phyloP scores from a whole-genome alignment of 2,329 filamentous ascomycete species.

The Epichloe baconii region DNA sequence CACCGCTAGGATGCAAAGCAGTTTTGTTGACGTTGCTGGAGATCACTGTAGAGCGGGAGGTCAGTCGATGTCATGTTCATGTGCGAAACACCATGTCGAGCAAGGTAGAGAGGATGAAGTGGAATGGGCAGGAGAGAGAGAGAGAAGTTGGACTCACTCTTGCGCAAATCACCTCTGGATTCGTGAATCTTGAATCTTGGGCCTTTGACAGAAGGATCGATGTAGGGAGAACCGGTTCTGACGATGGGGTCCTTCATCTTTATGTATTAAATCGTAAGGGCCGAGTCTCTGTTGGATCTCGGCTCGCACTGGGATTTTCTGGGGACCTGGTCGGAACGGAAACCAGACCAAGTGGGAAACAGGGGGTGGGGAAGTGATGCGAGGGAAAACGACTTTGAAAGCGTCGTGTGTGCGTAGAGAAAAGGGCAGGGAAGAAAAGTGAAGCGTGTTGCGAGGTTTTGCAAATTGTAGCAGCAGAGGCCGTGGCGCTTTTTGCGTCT shows the following conservation, averaged over 20 bases:
- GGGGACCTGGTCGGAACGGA: conserved; percentile 5
- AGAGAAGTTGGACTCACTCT: conserved; percentile 22
- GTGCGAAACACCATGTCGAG: background rate
- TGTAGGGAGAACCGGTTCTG: conserved; percentile 25
- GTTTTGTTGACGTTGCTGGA: conserved; percentile 72
- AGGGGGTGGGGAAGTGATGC: conserved; percentile 6
- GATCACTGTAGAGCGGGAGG: conserved; percentile 29
- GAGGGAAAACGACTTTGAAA: background rate
- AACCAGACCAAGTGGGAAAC: conserved; percentile 1
- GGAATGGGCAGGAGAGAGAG: background rate
- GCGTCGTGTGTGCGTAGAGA: background rate
- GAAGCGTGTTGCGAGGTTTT: background rate
- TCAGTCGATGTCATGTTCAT: background rate
- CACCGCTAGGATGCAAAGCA: conserved; percentile 77
- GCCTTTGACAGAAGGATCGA: conserved; percentile 26
- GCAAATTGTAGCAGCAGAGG: background rate
- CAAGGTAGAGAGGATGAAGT: background rate
- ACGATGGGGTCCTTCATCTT: conserved; percentile 28
- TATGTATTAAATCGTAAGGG: conserved; percentile 21
- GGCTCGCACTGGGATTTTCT: conserved; percentile 5
- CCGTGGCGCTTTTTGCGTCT: conserved; percentile 3
- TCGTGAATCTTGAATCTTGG: conserved; percentile 25
- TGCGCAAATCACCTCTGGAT: conserved; percentile 26
- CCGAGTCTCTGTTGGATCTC: conserved; percentile 6
- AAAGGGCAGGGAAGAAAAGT: background rate